Base-by-base conservation (phyloP, 768 basidiomycete species). In the Tubosaeta sp. region DNA sequence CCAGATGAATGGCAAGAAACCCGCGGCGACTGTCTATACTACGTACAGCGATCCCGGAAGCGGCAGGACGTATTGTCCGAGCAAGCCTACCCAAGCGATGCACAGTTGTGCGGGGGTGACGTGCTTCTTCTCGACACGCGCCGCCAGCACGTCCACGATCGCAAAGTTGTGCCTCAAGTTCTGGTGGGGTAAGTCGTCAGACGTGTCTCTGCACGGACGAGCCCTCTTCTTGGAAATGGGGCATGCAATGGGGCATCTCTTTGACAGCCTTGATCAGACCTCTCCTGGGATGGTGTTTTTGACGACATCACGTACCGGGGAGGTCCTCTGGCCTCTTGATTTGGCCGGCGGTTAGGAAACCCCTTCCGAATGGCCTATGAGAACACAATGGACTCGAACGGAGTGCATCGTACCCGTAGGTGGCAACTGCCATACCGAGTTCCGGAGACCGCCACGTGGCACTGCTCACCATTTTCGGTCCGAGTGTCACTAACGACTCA, bases 391-490 rank as follows among this genome's bases (percentile, higher is more conserved):
- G 10, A 44, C n/a, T 16, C 13, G 9, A 43, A 51, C 12, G 39
- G 8, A 62, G 59, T 34, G 41, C 5, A 29, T 12, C 74, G 10
- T 48, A 78, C 77, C 81, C 79, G 60, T 87, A 86, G 29, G 76
- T 83, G 14, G 79, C 62, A n/a, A 86, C 75, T 5, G 82, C 66
- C 46, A 85, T 72, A 1, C 76, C 76, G n/a, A 83, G 74, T 53
- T 83, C 80, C 43, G n/a, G n/a, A n/a, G n/a, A n/a, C n/a, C n/a
- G n/a, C n/a, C n/a, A n/a, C n/a, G n/a, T n/a, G n/a, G n/a, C n/a
- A n/a, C n/a, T n/a, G n/a, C n/a, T n/a, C n/a, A n/a, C n/a, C n/a
- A n/a, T n/a, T n/a, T n/a, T n/a, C n/a, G n/a, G n/a, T n/a, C n/a
- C n/a, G n/a, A n/a, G n/a, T n/a, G n/a, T n/a, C n/a, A n/a, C n/a